Base-by-base conservation (phyloP, 1,139 yeast species). In the Yamadazyma blattariae region DNA sequence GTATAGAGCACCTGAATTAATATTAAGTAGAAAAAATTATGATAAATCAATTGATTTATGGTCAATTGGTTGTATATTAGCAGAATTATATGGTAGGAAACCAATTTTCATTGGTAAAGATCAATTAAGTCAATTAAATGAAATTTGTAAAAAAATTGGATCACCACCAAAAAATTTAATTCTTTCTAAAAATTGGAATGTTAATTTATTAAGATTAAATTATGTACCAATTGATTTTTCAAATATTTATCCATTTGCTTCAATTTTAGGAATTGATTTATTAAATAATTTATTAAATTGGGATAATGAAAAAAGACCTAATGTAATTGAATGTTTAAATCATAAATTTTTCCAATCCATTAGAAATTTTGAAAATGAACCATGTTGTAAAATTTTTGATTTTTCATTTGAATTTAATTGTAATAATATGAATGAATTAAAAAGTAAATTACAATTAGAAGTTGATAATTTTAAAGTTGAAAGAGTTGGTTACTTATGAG, bases 1-100 rank as follows among this genome's bases (percentile, higher is more conserved):
- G 96, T 90, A 90, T 54, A 65, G 97, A 35, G 97, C 97, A 0
- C 97, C 97, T 0, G 97, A 90, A 53, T 67, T 90, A 37, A 78
- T 89, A 42, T 64, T 89, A 39, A 77, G 86, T 16, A 72, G 74
- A 34, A 70, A 73, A 39, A 64, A 60, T 37, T 65, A 80, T 50
- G 63, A 73, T 16, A 77, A 77, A 42, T 62, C 82, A 2, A 80
- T 84, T 32, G 95, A 84, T 56, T 61, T 84, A 58, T 84, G 95
- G 95, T 84, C 92, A 1, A 72, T 80, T 21, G 94, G 94, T 1
- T 84, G 94, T 50, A 82, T 84, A n/a, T 57, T 83, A 38, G 90
- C 78, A 0, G 94, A 84, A 51, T 63, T 84, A 29, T 83, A 81
- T 47, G 87, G 86, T 0, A 64, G 94, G 44, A 71, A 70, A 47